Evolutionary conservation across 371 early-diverging fungal species (phyloP).

Genomic region (Lichtheimia ornata): DNA sequence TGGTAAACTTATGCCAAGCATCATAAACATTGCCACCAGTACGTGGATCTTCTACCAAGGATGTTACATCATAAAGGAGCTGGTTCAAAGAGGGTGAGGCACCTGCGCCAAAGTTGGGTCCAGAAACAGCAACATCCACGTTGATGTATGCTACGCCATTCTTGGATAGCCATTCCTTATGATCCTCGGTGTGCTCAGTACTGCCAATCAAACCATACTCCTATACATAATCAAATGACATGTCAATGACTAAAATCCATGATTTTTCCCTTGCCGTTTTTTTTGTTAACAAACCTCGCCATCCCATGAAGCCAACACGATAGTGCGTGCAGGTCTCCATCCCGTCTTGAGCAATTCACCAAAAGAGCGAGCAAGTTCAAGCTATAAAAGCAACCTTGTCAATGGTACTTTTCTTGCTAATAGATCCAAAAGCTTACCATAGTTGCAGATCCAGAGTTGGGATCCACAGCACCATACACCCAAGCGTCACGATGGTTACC

Average conservation of each 20-base stretch:
- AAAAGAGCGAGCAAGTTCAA: constrained; percentile 52
- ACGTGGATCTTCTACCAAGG: constrained; percentile 37
- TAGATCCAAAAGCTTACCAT: constrained; percentile 35
- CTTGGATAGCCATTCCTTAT: constrained; percentile 45
- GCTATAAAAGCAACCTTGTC: constrained; percentile 2
- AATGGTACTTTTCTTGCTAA: neutral
- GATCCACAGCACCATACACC: constrained; percentile 68
- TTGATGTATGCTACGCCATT: constrained; percentile 58
- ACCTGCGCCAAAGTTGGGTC: constrained; percentile 39
- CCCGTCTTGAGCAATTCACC: constrained; percentile 54
- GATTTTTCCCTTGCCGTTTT: too few species aligned
- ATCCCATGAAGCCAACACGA: constrained; percentile 64
- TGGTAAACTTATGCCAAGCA: constrained; percentile 19
- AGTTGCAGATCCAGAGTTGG: constrained; percentile 64
- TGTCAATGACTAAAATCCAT: too few species aligned
- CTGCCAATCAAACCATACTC: constrained; percentile 41
- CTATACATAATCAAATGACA: neutral
- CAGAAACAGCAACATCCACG: constrained; percentile 50
- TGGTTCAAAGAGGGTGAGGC: constrained; percentile 49
- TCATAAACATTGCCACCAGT: constrained; percentile 21
- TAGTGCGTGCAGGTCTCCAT: constrained; percentile 64
- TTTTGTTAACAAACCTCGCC: constrained; percentile 27
- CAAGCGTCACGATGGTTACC: constrained; percentile 73
- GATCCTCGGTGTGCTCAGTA: constrained; percentile 66
- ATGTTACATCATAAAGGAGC: constrained; percentile 47